Percentiles rank a stretch among this genome's conserved stretches.
Conservation (phyloP, 306 rosid species). For the Cicer bijugum region DNA sequence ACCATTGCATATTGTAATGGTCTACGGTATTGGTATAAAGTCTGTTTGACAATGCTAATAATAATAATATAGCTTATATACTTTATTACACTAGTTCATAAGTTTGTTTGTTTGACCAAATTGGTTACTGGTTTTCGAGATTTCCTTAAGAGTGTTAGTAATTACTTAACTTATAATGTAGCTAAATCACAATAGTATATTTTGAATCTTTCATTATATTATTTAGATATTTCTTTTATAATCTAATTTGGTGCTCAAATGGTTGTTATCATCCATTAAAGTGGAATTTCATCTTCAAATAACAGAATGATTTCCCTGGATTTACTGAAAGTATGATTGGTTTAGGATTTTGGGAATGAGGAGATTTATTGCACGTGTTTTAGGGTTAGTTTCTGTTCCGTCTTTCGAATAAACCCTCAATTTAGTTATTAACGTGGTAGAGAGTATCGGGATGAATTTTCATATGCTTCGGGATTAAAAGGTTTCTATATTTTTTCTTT, state of each 20-base stretch:
- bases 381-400: too few species aligned
- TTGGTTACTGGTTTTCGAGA: constrained; percentile 39
- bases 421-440: too few species aligned
- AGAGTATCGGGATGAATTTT: too few species aligned
- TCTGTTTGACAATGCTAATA: not conserved
- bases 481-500: too few species aligned
- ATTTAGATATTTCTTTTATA: constrained; percentile 5
- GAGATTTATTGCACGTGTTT: not conserved
- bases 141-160: constrained; percentile 32
- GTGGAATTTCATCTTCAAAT: constrained; percentile 2
- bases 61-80: not conserved
- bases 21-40: constrained; percentile 23
- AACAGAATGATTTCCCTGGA: not conserved
- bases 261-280: constrained; percentile 10
- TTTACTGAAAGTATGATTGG: not conserved
- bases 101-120: not conserved
- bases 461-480: too few species aligned
- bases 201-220: constrained; percentile 7
- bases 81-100: not conserved
- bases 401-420: too few species aligned
- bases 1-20: constrained; percentile 31
- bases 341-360: not conserved
- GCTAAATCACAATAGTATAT: constrained; percentile 1
- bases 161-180: constrained; percentile 6
- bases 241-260: not conserved